Percentiles rank a stretch among this genome's conserved stretches.
These are phyloP conservation scores for Tetracladium marchalianum DNA, from an alignment of 495 filamentous ascomycete genomes.

Conservation along the genomic window DNA sequence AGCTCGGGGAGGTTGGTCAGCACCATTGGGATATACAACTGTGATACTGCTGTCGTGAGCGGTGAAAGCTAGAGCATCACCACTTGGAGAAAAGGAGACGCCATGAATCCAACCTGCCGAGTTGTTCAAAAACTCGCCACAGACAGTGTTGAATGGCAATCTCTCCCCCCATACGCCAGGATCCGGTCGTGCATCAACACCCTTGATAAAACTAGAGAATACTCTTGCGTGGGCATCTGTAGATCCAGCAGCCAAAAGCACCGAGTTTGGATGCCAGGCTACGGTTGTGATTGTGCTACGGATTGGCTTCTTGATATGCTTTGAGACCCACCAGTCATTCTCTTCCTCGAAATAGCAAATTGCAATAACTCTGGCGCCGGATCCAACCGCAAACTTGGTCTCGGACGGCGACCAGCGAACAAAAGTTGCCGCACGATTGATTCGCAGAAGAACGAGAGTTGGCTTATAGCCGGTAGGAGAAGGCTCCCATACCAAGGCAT, in stretches of 20 bases:
- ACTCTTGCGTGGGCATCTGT: slow-evolving; percentile 97
- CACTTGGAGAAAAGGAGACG: slow-evolving; percentile 82
- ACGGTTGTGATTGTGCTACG: slow-evolving; percentile 90
- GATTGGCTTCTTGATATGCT: slow-evolving; percentile 97
- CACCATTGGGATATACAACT: slow-evolving; percentile 86
- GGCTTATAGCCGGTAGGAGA: slow-evolving; percentile 89
- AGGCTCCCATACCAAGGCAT: slow-evolving; percentile 95
- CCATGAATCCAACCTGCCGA: slow-evolving; percentile 95
- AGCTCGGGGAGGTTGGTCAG: slow-evolving; percentile 82
- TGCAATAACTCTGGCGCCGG: slow-evolving; percentile 90
- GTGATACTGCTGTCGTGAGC: slow-evolving; percentile 94
- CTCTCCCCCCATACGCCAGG: slow-evolving; percentile 89
- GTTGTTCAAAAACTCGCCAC: slow-evolving; percentile 90
- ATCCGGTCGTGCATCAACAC: slow-evolving; percentile 78
- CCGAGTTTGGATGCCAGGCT: slow-evolving; percentile 94
- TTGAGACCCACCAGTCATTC: slow-evolving; percentile 99
- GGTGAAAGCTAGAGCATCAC: slow-evolving; percentile 81
- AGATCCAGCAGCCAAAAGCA: slow-evolving; percentile 84
- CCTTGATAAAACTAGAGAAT: slow-evolving; percentile 93
- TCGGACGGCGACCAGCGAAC: slow-evolving; percentile 97
- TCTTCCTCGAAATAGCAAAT: slow-evolving; percentile 98
- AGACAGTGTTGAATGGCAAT: slow-evolving; percentile 94
- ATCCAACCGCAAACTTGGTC: slow-evolving; percentile 94
- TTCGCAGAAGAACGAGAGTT: slow-evolving; percentile 90
- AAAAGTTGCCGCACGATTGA: slow-evolving; percentile 93